Evolutionary conservation across 257 asterid genomes (phyloP).

Genomic region (Penstemon newberryi): DNA sequence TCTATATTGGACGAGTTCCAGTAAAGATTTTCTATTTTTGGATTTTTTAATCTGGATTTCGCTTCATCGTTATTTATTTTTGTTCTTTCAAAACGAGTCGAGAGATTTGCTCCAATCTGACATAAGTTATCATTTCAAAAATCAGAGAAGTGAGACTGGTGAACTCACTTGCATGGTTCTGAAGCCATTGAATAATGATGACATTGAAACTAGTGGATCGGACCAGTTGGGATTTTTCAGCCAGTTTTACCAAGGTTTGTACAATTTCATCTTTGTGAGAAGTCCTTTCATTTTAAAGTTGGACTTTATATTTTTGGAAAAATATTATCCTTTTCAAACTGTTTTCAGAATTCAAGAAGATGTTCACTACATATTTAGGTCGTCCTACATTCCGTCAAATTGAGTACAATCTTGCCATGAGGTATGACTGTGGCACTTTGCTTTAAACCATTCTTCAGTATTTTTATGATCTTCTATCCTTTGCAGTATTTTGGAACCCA

Average conservation of each 20-base stretch:
- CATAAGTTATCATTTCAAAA: slow-evolving; percentile 24
- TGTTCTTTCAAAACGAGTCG: background rate
- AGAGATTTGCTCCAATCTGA: slow-evolving; percentile 26
- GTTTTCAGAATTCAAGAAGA: slow-evolving; percentile 61
- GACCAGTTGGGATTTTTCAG: slow-evolving; percentile 70
- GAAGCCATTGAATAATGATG: slow-evolving; percentile 75
- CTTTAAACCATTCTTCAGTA: slow-evolving; percentile 19
- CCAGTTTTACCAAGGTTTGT: slow-evolving; percentile 68
- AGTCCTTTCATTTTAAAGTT: slow-evolving; percentile 7
- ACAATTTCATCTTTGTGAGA: background rate
- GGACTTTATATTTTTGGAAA: background rate
- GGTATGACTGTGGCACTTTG: slow-evolving; percentile 43
- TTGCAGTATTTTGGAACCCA: slow-evolving; percentile 93
- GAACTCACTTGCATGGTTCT: slow-evolving; percentile 91
- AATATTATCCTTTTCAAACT: slow-evolving; percentile 16
- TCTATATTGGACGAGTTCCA: slow-evolving; percentile 70
- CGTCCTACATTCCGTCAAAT: slow-evolving; percentile 54
- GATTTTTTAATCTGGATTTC: slow-evolving; percentile 10
- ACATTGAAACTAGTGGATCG: slow-evolving; percentile 59
- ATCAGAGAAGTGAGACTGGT: slow-evolving; percentile 76
- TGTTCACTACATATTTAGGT: slow-evolving; percentile 50
- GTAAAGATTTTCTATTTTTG: slow-evolving; percentile 42
- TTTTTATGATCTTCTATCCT: slow-evolving; percentile 27
- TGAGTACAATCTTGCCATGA: slow-evolving; percentile 96
- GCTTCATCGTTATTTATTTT: background rate